A percentile compares a stretch with the other conserved stretches of the same genome.
Evolutionary conservation across 805 yeast species (phyloP).

Genomic region (Starmerella riodocensis): DNA sequence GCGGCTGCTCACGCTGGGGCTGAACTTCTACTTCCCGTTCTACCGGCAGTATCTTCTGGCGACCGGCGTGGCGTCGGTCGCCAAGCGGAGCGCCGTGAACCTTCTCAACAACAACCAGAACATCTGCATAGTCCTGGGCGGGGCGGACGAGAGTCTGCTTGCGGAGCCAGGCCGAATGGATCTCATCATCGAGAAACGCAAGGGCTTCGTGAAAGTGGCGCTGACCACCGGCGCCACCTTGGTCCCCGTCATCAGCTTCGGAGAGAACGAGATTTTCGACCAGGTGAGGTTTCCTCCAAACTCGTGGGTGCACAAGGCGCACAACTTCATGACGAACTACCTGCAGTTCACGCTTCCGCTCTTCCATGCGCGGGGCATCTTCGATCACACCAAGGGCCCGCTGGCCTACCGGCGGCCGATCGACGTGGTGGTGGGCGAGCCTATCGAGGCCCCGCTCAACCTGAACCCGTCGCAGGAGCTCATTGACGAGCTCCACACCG

Average conservation of each 20-base stretch:
- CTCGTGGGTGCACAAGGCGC: slow-evolving; percentile 43
- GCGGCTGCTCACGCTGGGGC: slow-evolving; percentile 64
- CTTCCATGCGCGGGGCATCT: slow-evolving; percentile 82
- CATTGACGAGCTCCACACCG: slow-evolving; percentile 43
- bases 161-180: slow-evolving; percentile 39
- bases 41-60: slow-evolving; percentile 74
- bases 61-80: slow-evolving; percentile 75
- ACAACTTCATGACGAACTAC: slow-evolving; percentile 54
- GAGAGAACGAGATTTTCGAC: slow-evolving; percentile 60
- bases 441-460: slow-evolving; percentile 27
- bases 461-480: slow-evolving; percentile 9
- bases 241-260: slow-evolving; percentile 85
- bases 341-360: slow-evolving; percentile 82
- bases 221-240: slow-evolving; percentile 64
- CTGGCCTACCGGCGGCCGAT: slow-evolving; percentile 76
- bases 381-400: slow-evolving; percentile 83
- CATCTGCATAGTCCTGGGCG: slow-evolving; percentile 85
- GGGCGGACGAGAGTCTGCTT: slow-evolving; percentile 79
- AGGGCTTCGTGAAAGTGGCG: slow-evolving; percentile 83
- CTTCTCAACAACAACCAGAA: slow-evolving; percentile 55
- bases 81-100: slow-evolving; percentile 54
- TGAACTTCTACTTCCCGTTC: slow-evolving; percentile 77
- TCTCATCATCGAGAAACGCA: slow-evolving; percentile 60
- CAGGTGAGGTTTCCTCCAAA: slow-evolving; percentile 34
- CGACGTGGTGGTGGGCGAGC: slow-evolving; percentile 41